Conservation (phyloP, 1,284 basidiomycete species). For the Naganishia sp. region DNA sequence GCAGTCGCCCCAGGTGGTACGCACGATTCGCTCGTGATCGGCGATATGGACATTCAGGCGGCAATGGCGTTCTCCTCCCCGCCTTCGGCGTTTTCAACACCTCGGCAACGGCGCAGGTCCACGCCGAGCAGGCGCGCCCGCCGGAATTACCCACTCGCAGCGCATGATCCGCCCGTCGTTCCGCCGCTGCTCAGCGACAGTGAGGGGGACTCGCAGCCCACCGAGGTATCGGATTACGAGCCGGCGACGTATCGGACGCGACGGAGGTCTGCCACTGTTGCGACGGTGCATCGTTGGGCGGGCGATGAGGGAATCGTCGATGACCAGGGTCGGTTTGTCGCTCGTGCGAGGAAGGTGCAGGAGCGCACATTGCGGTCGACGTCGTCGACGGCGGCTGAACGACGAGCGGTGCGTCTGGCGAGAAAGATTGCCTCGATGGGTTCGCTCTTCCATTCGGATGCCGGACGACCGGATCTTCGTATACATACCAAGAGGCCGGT, state of each 20-base stretch:
- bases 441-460: background rate
- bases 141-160: background rate
- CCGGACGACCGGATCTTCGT: background rate
- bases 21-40: too few species aligned
- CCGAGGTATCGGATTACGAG: background rate
- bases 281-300: background rate
- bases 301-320: too few species aligned
- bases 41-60: too few species aligned
- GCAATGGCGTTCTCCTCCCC: background rate
- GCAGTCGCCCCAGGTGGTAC: background rate
- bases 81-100: background rate
- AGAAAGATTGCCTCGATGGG: constrained; percentile 16
- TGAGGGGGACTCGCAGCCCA: background rate
- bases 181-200: constrained; percentile 11
- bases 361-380: background rate
- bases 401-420: background rate
- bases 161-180: constrained; percentile 13
- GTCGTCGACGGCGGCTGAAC: too few species aligned
- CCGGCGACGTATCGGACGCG: background rate
- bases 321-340: background rate
- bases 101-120: background rate
- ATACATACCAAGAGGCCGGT: background rate
- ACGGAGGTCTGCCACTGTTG: background rate
- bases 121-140: too few species aligned
- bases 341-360: background rate